These are phyloP conservation scores for Sequoiadendron giganteum DNA, from an alignment of 75 land plant species.

Conservation along the genomic window DNA sequence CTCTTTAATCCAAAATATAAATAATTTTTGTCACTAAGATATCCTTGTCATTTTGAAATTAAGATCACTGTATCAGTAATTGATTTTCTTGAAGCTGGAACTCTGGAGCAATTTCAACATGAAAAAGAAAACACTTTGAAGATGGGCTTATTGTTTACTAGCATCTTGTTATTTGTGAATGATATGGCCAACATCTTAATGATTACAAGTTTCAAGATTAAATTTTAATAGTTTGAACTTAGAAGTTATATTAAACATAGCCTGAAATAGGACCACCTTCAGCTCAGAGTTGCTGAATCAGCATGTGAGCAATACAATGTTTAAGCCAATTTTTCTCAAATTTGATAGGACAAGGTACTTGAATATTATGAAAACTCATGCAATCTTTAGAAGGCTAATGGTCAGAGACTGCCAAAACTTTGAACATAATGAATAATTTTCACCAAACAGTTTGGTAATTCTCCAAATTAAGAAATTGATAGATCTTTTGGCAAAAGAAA, in stretches of 20 bases:
- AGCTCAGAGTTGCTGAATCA: no score
- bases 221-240: not conserved
- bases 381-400: no score
- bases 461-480: not conserved
- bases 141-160: not conserved
- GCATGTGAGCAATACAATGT: no score
- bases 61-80: not conserved
- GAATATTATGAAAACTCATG: not conserved
- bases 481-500: not conserved
- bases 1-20: not conserved
- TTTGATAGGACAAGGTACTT: not conserved
- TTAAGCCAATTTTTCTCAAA: no score
- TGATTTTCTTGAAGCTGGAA: not conserved
- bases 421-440: not conserved
- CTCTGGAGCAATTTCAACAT: not conserved
- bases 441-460: not conserved
- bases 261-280: no score
- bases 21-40: not conserved
- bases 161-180: not conserved
- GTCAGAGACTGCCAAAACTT: no score
- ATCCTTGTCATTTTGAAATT: not conserved
- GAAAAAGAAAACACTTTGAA: not conserved
- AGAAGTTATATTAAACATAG: not conserved
- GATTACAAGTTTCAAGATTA: not conserved
- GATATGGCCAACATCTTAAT: not conserved